Conservation (phyloP, 805 yeast species). For the Sungouiella blattae region DNA sequence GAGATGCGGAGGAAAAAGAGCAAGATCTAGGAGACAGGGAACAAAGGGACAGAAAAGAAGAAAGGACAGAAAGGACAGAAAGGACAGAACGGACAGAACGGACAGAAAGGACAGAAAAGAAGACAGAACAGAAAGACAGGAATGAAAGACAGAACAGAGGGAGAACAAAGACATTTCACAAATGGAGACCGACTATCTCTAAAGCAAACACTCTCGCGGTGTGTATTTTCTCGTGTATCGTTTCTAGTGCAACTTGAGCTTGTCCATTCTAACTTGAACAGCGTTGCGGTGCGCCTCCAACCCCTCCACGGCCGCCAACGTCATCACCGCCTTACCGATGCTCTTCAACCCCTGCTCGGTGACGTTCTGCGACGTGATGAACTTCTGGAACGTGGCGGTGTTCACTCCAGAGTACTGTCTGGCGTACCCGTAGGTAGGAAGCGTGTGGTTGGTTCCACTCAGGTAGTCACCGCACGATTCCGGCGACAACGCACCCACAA, state of each 20-base stretch:
- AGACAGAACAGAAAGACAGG: background rate
- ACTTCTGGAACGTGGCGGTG: constrained; percentile 92
- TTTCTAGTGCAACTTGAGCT: no score
- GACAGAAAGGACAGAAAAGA: background rate
- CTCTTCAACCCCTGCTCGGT: constrained; percentile 78
- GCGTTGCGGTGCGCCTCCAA: constrained; percentile 97
- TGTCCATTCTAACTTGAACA: constrained; percentile 88
- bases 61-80: background rate
- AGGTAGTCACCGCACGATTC: constrained; percentile 99
- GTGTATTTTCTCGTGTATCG: no score
- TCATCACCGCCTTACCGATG: constrained; percentile 96
- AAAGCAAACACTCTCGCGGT: no score
- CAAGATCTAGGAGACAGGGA: background rate
- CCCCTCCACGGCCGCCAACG: constrained; percentile 93
- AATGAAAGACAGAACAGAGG: no score
- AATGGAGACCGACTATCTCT: no score
- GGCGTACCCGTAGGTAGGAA: constrained; percentile 98
- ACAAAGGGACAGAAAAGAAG: background rate
- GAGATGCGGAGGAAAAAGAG: background rate
- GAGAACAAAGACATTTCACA: no score
- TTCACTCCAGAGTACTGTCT: constrained; percentile 96
- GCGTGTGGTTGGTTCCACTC: constrained; percentile 95
- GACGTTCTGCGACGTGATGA: constrained; percentile 89
- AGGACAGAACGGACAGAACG: background rate
- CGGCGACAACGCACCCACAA: constrained; percentile 94